phyloP scores from a whole-genome alignment of 371 early-diverging fungal species.

The Mortierella sp. region DNA sequence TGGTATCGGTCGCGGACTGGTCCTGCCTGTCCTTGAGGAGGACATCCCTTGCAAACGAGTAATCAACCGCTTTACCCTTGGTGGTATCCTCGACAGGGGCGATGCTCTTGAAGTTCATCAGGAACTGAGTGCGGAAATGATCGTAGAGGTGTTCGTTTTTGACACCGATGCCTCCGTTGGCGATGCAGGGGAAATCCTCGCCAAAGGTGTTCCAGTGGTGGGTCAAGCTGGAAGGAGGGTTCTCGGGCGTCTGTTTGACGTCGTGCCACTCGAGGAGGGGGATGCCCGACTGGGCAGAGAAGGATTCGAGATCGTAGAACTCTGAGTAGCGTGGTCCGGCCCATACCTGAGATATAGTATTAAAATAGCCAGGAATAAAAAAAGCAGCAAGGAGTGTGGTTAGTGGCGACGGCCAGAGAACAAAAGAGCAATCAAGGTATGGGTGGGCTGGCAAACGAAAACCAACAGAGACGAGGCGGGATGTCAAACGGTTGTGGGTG shows the following conservation, averaged over 20 bases:
- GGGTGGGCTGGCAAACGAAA: not conserved
- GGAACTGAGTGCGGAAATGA: conserved; percentile 46
- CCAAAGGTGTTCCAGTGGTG: conserved; percentile 31
- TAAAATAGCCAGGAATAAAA: not conserved
- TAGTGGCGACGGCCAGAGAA: conserved; percentile 2
- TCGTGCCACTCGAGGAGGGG: conserved; percentile 48
- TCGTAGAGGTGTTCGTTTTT: conserved; percentile 42
- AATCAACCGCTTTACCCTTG: conserved; percentile 22
- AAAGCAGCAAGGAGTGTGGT: not conserved
- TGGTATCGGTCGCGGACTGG: conserved; percentile 6
- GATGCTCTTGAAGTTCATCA: conserved; percentile 36
- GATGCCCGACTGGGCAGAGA: conserved; percentile 32
- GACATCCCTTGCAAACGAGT: conserved; percentile 26
- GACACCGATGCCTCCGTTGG: conserved; percentile 37
- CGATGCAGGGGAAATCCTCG: conserved; percentile 44
- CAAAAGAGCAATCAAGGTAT: not conserved
- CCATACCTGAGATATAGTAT: conserved; percentile 30
- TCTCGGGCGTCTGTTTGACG: conserved; percentile 40
- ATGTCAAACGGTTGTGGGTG: not conserved
- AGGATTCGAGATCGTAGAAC: conserved; percentile 40
- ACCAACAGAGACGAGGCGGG: not conserved
- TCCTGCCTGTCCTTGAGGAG: conserved; percentile 25
- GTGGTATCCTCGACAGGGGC: conserved; percentile 15
- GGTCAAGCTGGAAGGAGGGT: conserved; percentile 6
- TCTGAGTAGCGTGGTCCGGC: conserved; percentile 43